Evolutionary conservation across 2,329 filamentous ascomycete genomes (phyloP).

Genomic region (Conoideocrella luteorostrata): DNA sequence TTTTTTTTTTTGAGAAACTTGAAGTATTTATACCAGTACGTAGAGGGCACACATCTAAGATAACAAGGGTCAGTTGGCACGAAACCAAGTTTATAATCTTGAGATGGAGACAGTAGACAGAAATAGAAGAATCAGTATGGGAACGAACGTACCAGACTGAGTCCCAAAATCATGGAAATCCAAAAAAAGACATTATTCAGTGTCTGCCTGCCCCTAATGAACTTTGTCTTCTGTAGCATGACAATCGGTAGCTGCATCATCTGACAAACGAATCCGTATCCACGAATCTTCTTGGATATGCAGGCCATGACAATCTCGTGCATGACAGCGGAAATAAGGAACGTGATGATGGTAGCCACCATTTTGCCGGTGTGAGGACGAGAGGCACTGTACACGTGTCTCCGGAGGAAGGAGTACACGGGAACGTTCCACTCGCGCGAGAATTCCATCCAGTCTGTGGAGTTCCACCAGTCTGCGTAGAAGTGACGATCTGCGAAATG

Average conservation of each 20-base stretch:
- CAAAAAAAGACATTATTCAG: constrained; percentile 89
- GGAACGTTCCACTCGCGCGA: constrained; percentile 96
- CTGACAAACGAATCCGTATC: constrained; percentile 90
- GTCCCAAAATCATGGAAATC: constrained; percentile 82
- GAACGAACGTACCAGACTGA: constrained; percentile 64
- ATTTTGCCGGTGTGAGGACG: constrained; percentile 68
- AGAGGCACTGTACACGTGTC: constrained; percentile 87
- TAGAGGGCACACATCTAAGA: constrained; percentile 47
- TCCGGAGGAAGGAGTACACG: constrained; percentile 88
- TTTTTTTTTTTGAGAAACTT: too few species aligned
- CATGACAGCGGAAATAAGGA: constrained; percentile 79
- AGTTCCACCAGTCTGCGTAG: constrained; percentile 74
- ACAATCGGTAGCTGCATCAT: constrained; percentile 97
- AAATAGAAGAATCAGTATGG: neutral
- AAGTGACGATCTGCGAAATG: constrained; percentile 91
- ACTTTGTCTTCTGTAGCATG: constrained; percentile 76
- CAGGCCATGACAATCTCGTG: constrained; percentile 97
- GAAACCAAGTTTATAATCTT: neutral
- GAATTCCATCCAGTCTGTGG: constrained; percentile 90
- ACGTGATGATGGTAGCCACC: constrained; percentile 81
- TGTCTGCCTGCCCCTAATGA: constrained; percentile 66
- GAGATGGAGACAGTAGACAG: neutral
- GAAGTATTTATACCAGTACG: constrained; percentile 35
- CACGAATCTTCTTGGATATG: constrained; percentile 92
- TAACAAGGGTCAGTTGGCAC: constrained; percentile 14